Evolutionary conservation across 768 basidiomycete species (phyloP).

Genomic region (Leccinum incarnatum): DNA sequence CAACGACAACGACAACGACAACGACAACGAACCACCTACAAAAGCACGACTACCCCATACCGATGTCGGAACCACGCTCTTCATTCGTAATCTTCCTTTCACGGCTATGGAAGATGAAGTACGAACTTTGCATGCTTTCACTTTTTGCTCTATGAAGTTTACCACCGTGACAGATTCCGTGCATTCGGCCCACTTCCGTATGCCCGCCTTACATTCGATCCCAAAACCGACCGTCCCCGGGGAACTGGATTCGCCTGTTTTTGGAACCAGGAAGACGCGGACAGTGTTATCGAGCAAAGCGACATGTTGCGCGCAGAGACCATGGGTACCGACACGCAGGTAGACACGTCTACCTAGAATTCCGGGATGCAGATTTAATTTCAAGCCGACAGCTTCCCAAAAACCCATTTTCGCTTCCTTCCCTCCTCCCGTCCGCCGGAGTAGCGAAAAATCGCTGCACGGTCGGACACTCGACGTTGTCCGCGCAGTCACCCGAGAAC

Average conservation of each 20-base stretch:
- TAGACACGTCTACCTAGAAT: slow-evolving; percentile 26
- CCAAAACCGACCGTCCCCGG: slow-evolving; percentile 77
- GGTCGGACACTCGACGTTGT: slow-evolving; percentile 93
- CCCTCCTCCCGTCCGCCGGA: slow-evolving; percentile 86
- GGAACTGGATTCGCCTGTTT: slow-evolving; percentile 98
- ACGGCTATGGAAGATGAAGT: slow-evolving; percentile 92
- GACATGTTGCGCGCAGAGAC: slow-evolving; percentile 67
- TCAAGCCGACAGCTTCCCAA: slow-evolving; percentile 49
- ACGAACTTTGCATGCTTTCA: slow-evolving; percentile 62
- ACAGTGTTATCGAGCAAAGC: slow-evolving; percentile 80
- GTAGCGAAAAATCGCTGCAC: slow-evolving; percentile 75
- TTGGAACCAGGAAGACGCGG: slow-evolving; percentile 90
- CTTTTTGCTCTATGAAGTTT: neutral
- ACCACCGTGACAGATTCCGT: slow-evolving; percentile 56
- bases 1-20: slow-evolving; percentile 27
- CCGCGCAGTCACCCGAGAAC: slow-evolving; percentile 85
- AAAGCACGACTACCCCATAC: slow-evolving; percentile 77
- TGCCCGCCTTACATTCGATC: slow-evolving; percentile 86
- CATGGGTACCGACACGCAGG: slow-evolving; percentile 39
- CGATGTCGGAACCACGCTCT: slow-evolving; percentile 87
- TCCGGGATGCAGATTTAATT: neutral
- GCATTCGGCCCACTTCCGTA: slow-evolving; percentile 91
- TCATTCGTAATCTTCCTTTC: slow-evolving; percentile 92
- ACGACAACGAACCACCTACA: slow-evolving; percentile 41
- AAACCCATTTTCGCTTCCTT: slow-evolving; percentile 85